Percentiles rank a stretch among this genome's conserved stretches.
Conservation (phyloP, 1,139 yeast species). For the Hanseniaspora sp. region DNA sequence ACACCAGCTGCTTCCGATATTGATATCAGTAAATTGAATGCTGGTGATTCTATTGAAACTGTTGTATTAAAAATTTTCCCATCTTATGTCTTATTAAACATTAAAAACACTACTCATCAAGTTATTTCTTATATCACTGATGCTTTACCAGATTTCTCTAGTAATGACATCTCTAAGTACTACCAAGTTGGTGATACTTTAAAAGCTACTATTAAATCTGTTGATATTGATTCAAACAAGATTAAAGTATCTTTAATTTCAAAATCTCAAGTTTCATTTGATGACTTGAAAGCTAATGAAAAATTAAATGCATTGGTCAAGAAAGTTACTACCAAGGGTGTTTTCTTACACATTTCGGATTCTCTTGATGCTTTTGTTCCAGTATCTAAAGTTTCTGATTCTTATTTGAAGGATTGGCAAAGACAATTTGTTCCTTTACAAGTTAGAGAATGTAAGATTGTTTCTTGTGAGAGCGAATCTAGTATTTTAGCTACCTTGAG, state of each 20-base stretch:
- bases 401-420: conserved; percentile 79
- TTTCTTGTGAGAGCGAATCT: conserved; percentile 51
- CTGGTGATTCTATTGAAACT: conserved; percentile 55
- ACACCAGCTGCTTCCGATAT: conserved; percentile 37
- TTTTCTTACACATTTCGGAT: conserved; percentile 68
- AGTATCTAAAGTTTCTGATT: conserved; percentile 70
- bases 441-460: conserved; percentile 63
- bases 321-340: conserved; percentile 64
- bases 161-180: conserved; percentile 41
- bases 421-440: conserved; percentile 60
- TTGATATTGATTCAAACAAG: conserved; percentile 48
- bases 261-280: conserved; percentile 42
- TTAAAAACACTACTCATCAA: conserved; percentile 44
- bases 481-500: conserved; percentile 69
- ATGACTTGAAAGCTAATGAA: conserved; percentile 59
- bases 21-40: conserved; percentile 30
- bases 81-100: conserved; percentile 52
- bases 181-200: conserved; percentile 51
- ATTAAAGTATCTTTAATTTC: conserved; percentile 55
- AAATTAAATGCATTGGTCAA: conserved; percentile 70
- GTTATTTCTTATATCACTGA: conserved; percentile 70
- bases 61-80: conserved; percentile 53
- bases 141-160: conserved; percentile 60
- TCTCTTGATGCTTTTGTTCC: conserved; percentile 69
- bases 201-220: conserved; percentile 38